These are phyloP conservation scores for Hypoxylon sp. DNA, from an alignment of 2,329 filamentous ascomycete species.

Conservation along the genomic window DNA sequence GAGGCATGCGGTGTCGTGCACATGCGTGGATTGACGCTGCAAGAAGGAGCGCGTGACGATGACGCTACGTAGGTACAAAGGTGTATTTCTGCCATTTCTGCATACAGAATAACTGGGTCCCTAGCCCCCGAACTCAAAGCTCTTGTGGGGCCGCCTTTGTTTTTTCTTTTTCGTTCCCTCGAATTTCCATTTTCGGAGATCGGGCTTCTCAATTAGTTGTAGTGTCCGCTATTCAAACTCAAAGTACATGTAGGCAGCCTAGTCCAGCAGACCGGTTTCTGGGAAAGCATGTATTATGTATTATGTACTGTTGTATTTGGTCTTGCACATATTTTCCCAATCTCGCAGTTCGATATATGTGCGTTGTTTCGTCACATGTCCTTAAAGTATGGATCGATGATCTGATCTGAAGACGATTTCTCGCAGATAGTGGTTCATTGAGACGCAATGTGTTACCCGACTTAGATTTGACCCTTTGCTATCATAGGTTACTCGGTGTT, in stretches of 20 bases:
- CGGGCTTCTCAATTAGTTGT: constrained; percentile 4
- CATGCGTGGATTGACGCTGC: constrained; percentile 31
- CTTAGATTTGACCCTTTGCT: not conserved
- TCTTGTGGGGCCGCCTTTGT: constrained; percentile 30
- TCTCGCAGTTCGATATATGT: not conserved
- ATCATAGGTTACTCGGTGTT: not conserved
- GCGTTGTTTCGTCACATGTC: not conserved
- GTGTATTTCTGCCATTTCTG: constrained; percentile 1
- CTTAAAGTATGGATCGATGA: not conserved
- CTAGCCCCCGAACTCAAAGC: constrained; percentile 23
- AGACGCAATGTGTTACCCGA: constrained; percentile 9
- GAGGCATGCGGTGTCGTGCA: constrained; percentile 10
- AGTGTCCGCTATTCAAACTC: not conserved
- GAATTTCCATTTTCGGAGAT: constrained; percentile 16
- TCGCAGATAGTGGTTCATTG: not conserved
- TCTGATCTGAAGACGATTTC: constrained; percentile 6
- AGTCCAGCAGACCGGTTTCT: constrained; percentile 20
- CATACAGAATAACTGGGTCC: constrained; percentile 12
- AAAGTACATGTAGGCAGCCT: too few species aligned
- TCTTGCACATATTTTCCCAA: not conserved
- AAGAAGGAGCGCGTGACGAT: constrained; percentile 43
- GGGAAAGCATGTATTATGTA: too few species aligned
- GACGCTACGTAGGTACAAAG: constrained; percentile 37
- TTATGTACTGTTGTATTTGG: too few species aligned
- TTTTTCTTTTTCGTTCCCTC: constrained; percentile 4